Evolutionary conservation across 2,329 filamentous ascomycete species (phyloP), one percentile per base, ranked within the genome.

Genomic region (Diaporthe nobilis): DNA sequence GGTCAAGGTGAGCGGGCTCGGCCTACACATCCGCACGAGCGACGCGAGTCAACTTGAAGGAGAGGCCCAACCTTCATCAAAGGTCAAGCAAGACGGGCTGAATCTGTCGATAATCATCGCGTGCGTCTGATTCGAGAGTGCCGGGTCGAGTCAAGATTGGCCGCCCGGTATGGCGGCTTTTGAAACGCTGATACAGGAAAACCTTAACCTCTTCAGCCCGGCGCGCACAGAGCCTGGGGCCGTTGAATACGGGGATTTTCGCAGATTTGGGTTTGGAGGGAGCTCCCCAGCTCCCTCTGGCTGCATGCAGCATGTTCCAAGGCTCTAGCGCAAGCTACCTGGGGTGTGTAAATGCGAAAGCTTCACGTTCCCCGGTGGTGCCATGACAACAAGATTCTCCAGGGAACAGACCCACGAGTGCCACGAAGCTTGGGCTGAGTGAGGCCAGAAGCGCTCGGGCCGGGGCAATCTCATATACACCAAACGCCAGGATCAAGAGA

Each of bases 281-380:
- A 20, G 47, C 47, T 53, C 47, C 65, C 65, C 65, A 68, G 65
- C 47, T 68, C 31, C 47, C 9, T 34, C n/a, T 53, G 65, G 34
- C 65, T 42, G 65, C 58, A 60, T 39, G 31, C 22, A 42, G 65
- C 65, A 39, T 53, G 15, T 55, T 55, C 65, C 65, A 70, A 70
- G 65, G 47, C 55, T 53, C 22, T 55, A 55, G 65, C 65, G 55
- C 31, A 42, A 42, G 65, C 65, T 31, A 47, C 37, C 49, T 42
- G 65, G 65, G 65, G 31, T n/a, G 28, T 65, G 20, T 39, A 53
- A 70, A 13, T 31, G 49, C 49, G 34, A 70, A 70, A 55, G 49
- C 65, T 70, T 70, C 65, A 70, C n/a, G 34, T 70, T 70, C 65
- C 65, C 47, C 65, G 65, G 65, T 70, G 65, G 65, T 53, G 65